Percentiles rank a stretch among this genome's conserved stretches.
Conservation (phyloP, 108 stramenopile genomes). For the Cylindrotheca fusiformis region DNA sequence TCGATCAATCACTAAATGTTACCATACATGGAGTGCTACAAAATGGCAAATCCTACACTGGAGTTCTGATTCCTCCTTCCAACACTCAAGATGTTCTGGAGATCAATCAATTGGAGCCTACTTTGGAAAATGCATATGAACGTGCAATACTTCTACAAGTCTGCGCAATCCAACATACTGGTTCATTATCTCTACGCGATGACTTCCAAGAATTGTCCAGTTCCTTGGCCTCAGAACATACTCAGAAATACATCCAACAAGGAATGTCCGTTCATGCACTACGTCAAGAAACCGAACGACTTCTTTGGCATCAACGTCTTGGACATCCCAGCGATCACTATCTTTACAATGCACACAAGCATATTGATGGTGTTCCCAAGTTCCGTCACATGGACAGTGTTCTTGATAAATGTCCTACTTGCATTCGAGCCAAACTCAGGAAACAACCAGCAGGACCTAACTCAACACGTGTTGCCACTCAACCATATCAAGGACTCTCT, state of each 20-base stretch:
- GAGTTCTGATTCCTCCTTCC: neutral
- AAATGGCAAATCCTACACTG: too few relatives aligned
- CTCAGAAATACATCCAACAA: neutral
- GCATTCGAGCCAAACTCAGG: conserved; percentile 26
- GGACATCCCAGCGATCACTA: conserved; percentile 17
- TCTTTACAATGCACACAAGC: conserved; percentile 17
- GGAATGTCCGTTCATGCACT: neutral
- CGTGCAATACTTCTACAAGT: neutral
- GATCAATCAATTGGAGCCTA: neutral
- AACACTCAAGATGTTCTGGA: neutral
- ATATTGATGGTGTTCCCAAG: conserved; percentile 17
- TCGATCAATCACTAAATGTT: too few relatives aligned
- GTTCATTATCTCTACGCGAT: neutral
- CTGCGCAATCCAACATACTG: neutral
- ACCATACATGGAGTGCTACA: too few relatives aligned
- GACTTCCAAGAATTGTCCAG: neutral
- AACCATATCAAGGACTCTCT: too few relatives aligned
- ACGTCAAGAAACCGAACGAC: neutral
- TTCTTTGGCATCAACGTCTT: conserved; percentile 34
- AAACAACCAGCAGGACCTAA: conserved; percentile 19
- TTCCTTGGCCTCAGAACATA: neutral
- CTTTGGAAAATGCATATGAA: neutral
- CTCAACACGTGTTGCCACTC: conserved; percentile 1
- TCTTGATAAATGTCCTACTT: conserved; percentile 28
- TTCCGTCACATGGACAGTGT: too few relatives aligned